Evolutionary conservation across 495 filamentous ascomycete genomes (phyloP), one percentile per base, ranked within the genome.

Genomic region (Cercophora sp.): DNA sequence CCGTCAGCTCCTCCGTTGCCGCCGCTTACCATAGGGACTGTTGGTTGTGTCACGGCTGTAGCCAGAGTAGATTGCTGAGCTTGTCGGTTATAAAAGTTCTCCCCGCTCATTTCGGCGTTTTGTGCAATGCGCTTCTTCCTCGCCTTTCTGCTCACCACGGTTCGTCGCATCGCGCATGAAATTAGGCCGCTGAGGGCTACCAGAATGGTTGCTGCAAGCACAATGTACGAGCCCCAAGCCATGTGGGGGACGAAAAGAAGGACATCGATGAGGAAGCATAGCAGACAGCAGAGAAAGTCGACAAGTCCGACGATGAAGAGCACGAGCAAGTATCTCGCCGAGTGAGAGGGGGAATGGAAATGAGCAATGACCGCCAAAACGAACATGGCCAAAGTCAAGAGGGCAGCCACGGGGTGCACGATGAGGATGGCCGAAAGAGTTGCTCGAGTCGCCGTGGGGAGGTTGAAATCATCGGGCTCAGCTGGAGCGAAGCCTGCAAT

Each of bases 141-240:
- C 9, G 92, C 91, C 72, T 96, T 96, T 45, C 91, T 82, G 63
- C 87, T 86, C 46, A 97, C 91, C 9, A 98, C 75, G 1, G 92
- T 96, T 39, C 93, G 84, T 53, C 93, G 86, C 91, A 97, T 97
- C n/a, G 90, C 90, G 64, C 93, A 98, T 8, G 88, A 91, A 45
- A 96, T 84, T 42, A 98, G 81, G 23, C 86, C 85, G 67, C 86
- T 89, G 5, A 88, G 73, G 40, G 89, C 84, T 37, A 94, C 87
- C 37, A 97, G 72, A 51, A 97, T 88, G 15, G 91, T 93, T 18
- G 93, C 88, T 15, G 83, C 93, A 23, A 98, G 78, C 13, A 97
- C 93, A 54, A 98, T 82, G 81, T 91, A 98, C 53, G 91, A 91
- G 56, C 89, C 93, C 90, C 91, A 97, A 61, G 83, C 78, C 68